These are phyloP conservation scores for Didymella lethalis DNA, from an alignment of 2,329 filamentous ascomycete species.

Conservation along the genomic window DNA sequence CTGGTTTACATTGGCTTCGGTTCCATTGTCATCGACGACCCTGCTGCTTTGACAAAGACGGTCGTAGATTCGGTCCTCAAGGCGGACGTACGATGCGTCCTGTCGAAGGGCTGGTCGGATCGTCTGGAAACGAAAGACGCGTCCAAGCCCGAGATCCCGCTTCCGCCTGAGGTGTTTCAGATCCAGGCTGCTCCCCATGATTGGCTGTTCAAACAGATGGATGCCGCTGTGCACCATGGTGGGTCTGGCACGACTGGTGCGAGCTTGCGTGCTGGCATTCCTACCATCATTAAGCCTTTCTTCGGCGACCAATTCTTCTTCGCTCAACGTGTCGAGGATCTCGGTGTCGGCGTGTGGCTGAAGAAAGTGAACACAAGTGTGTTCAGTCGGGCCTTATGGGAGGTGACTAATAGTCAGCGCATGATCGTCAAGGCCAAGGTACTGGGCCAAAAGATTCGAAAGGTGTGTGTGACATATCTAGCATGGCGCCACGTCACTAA, in stretches of 20 bases:
- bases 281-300: slow-evolving; percentile 94
- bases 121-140: slow-evolving; percentile 68
- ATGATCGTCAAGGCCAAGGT: slow-evolving; percentile 88
- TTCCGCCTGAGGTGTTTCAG: slow-evolving; percentile 82
- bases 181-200: slow-evolving; percentile 94
- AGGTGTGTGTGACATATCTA: slow-evolving; percentile 62
- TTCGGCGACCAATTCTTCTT: slow-evolving; percentile 99
- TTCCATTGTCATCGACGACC: slow-evolving; percentile 92
- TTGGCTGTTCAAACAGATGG: slow-evolving; percentile 94
- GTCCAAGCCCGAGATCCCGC: slow-evolving; percentile 69
- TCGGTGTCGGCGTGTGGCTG: slow-evolving; percentile 89
- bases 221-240: slow-evolving; percentile 93
- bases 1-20: slow-evolving; percentile 97
- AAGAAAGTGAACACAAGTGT: slow-evolving; percentile 88
- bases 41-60: slow-evolving; percentile 86
- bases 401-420: slow-evolving; percentile 85
- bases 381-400: slow-evolving; percentile 88
- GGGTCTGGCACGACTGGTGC: slow-evolving; percentile 95
- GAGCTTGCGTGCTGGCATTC: slow-evolving; percentile 86
- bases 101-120: slow-evolving; percentile 98
- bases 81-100: slow-evolving; percentile 90
- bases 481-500: slow-evolving; percentile 31
- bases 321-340: slow-evolving; percentile 84
- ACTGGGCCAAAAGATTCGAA: slow-evolving; percentile 86
- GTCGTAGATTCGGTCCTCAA: slow-evolving; percentile 90